phyloP scores from a whole-genome alignment of 768 basidiomycete genomes.

The Termitomyces sp. region DNA sequence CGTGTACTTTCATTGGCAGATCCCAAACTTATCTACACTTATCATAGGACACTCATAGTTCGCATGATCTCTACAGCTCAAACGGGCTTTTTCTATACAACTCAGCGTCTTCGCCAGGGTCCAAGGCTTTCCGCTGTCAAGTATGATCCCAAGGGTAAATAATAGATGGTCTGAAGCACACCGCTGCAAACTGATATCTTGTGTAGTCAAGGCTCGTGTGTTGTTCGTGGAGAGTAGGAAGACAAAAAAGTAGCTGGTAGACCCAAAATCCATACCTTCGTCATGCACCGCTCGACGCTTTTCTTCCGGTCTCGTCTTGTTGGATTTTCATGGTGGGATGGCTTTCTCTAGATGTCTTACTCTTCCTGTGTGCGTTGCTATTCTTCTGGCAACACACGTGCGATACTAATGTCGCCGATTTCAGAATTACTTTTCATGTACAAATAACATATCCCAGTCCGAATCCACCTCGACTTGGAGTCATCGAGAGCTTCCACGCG shows the following conservation, averaged over 20 bases:
- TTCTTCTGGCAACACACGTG: too few species aligned
- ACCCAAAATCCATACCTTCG: not conserved
- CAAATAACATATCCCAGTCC: not conserved
- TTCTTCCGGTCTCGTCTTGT: not conserved
- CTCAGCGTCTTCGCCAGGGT: constrained; percentile 65
- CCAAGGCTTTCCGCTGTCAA: constrained; percentile 88
- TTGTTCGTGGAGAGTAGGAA: constrained; percentile 79
- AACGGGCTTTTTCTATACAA: constrained; percentile 90
- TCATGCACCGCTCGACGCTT: not conserved
- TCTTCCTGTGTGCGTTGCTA: not conserved
- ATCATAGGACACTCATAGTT: constrained; percentile 67
- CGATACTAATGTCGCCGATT: not conserved
- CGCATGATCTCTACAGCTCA: constrained; percentile 88
- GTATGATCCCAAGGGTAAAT: constrained; percentile 81
- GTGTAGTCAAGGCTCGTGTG: constrained; percentile 61
- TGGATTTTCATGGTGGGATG: not conserved
- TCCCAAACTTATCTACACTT: not conserved
- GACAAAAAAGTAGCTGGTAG: constrained; percentile 47
- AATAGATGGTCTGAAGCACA: not conserved
- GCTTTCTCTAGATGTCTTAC: too few species aligned
- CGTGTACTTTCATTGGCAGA: not conserved
- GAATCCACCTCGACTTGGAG: not conserved
- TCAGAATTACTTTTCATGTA: not conserved
- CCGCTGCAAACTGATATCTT: not conserved
- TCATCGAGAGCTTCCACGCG: not conserved